Conservation (phyloP, 352 stramenopile genomes). For the Globisporangium nunn region DNA sequence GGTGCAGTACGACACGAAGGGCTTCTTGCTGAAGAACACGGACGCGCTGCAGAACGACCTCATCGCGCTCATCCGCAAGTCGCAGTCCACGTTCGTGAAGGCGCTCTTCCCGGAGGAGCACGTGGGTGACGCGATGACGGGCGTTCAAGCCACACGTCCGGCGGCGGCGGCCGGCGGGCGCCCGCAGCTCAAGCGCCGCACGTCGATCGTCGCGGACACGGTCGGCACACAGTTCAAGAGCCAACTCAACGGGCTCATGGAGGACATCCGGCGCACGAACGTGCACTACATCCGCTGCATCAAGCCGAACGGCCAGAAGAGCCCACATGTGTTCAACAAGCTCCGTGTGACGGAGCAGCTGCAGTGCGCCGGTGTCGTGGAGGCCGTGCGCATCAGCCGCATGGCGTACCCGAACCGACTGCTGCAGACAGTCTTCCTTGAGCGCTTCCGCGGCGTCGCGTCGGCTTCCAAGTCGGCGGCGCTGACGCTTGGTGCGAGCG, state of each 20-base stretch:
- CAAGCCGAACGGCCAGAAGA: slow-evolving; percentile 97
- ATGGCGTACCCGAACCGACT: slow-evolving; percentile 97
- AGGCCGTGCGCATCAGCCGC: slow-evolving; percentile 96
- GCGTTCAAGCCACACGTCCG: slow-evolving; percentile 17
- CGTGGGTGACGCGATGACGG: slow-evolving; percentile 35
- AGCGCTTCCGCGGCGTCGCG: slow-evolving; percentile 63
- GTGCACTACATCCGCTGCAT: slow-evolving; percentile 99
- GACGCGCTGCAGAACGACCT: slow-evolving; percentile 92
- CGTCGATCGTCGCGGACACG: slow-evolving; percentile 76
- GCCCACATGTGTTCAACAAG: slow-evolving; percentile 79
- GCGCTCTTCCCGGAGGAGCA: slow-evolving; percentile 74
- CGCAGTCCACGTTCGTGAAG: slow-evolving; percentile 62
- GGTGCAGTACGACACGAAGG: slow-evolving; percentile 89
- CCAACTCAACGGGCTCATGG: slow-evolving; percentile 91
- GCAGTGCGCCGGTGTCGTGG: slow-evolving; percentile 96
- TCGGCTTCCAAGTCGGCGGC: slow-evolving; percentile 32
- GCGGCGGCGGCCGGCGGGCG: slow-evolving; percentile 5
- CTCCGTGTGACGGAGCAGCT: slow-evolving; percentile 94
- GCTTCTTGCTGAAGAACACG: slow-evolving; percentile 95
- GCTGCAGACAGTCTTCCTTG: slow-evolving; percentile 72
- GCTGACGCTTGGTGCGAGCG: slow-evolving; percentile 42
- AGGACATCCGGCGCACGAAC: slow-evolving; percentile 91
- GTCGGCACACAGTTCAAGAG: slow-evolving; percentile 84
- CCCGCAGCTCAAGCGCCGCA: slow-evolving; percentile 57
- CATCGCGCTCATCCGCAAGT: slow-evolving; percentile 73